Evolutionary conservation across 2,329 filamentous ascomycete species (phyloP).

Genomic region (Phaeosphaeria sp.): DNA sequence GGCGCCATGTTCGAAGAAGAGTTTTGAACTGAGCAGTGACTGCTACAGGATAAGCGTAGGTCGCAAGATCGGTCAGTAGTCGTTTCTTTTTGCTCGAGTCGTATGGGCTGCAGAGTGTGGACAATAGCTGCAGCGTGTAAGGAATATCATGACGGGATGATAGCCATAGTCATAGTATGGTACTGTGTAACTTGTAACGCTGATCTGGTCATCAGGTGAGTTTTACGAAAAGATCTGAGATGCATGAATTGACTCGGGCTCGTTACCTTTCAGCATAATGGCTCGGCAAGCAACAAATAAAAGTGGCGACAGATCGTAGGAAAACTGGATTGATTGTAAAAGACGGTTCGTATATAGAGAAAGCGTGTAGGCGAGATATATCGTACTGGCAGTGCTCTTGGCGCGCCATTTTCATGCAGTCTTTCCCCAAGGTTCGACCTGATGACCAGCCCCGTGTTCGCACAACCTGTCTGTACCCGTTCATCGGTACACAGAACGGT

Average conservation of each 20-base stretch:
- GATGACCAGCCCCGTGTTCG: background rate
- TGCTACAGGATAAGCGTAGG: background rate
- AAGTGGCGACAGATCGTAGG: background rate
- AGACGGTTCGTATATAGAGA: background rate
- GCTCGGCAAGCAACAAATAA: background rate
- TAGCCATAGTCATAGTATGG: background rate
- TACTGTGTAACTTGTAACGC: background rate
- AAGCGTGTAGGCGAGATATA: background rate
- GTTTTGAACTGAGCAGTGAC: background rate
- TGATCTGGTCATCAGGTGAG: background rate
- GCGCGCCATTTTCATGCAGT: no score
- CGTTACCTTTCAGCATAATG: background rate
- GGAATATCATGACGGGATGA: background rate
- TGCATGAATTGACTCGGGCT: background rate
- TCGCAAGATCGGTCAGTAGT: background rate
- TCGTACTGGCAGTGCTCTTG: background rate
- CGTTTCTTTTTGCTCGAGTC: background rate
- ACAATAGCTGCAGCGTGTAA: background rate
- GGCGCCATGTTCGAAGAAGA: background rate
- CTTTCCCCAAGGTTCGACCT: background rate
- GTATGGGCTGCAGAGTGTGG: background rate
- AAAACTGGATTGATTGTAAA: background rate
- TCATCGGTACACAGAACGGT: background rate
- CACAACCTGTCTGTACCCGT: background rate
- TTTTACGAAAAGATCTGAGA: background rate